phyloP scores from a whole-genome alignment of 805 yeast species.

The Pichia nakasei region DNA sequence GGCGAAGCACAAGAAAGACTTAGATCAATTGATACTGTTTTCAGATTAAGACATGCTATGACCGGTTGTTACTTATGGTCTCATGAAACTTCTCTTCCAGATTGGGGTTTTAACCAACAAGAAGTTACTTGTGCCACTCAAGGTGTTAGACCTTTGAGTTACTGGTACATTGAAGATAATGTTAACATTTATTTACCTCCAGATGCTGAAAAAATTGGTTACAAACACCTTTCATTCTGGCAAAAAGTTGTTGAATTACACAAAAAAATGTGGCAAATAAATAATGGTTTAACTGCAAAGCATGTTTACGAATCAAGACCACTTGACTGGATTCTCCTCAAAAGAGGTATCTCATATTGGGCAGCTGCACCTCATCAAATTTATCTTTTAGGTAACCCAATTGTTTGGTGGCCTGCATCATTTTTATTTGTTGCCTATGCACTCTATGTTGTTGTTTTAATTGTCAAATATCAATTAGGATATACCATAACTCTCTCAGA shows the following conservation, averaged over 20 bases:
- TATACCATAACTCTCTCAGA: conserved; percentile 36
- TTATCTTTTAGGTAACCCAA: conserved; percentile 71
- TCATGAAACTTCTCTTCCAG: conserved; percentile 66
- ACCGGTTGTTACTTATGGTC: conserved; percentile 71
- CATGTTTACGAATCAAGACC: conserved; percentile 71
- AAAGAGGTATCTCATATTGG: conserved; percentile 82
- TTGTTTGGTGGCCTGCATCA: conserved; percentile 68
- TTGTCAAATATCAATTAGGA: conserved; percentile 59
- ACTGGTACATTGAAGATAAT: conserved; percentile 73
- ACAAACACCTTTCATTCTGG: conserved; percentile 44
- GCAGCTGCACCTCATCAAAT: conserved; percentile 43
- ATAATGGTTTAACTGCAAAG: conserved; percentile 56
- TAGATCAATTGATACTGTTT: conserved; percentile 59
- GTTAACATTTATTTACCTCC: conserved; percentile 38
- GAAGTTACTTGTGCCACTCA: conserved; percentile 75
- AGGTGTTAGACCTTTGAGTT: conserved; percentile 50
- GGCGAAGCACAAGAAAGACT: conserved; percentile 48
- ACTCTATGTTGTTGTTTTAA: conserved; percentile 37
- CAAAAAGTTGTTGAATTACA: conserved; percentile 60
- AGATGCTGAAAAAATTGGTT: conserved; percentile 42
- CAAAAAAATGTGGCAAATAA: conserved; percentile 68
- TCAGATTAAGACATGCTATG: conserved; percentile 73
- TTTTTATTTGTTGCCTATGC: conserved; percentile 42
- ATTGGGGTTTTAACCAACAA: conserved; percentile 78
- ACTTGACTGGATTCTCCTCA: conserved; percentile 61